Conservation (phyloP, 345 rosid genomes). For the Kandelia obovata region DNA sequence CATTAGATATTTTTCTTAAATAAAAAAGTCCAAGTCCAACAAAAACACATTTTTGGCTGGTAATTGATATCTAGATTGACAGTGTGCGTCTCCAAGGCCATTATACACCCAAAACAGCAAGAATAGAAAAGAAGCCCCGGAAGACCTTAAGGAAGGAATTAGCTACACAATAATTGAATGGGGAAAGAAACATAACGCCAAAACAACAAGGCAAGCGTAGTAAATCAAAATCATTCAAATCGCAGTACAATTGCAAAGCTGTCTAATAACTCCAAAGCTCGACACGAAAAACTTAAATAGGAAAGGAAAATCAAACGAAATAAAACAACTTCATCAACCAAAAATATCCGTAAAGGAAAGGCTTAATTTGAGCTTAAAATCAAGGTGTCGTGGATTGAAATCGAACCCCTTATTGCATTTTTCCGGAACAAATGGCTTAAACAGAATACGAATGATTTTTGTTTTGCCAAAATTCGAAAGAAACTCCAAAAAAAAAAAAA, state of each 20-base stretch:
- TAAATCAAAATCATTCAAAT: too few relatives aligned
- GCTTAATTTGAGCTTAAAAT: constrained; percentile 10
- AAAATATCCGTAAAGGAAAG: not conserved
- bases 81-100: not conserved
- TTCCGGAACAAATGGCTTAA: not conserved
- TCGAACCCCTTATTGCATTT: not conserved
- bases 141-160: constrained; percentile 2
- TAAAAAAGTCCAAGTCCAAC: not conserved
- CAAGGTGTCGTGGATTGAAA: not conserved
- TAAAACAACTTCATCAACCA: constrained; percentile 3
- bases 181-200: constrained; percentile 1
- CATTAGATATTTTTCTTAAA: not conserved
- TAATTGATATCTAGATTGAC: constrained; percentile 11
- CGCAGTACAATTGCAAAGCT: too few relatives aligned
- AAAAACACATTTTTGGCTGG: not conserved
- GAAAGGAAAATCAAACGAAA: not conserved
- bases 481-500: not conserved
- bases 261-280: constrained; percentile 12
- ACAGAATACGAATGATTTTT: not conserved
- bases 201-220: not conserved
- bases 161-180: constrained; percentile 5
- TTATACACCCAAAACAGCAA: not conserved
- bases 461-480: not conserved
- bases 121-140: not conserved
- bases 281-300: constrained; percentile 2